phyloP scores from a whole-genome alignment of 1,284 basidiomycete genomes.

The Ceratorhiza oryzae-sativae region DNA sequence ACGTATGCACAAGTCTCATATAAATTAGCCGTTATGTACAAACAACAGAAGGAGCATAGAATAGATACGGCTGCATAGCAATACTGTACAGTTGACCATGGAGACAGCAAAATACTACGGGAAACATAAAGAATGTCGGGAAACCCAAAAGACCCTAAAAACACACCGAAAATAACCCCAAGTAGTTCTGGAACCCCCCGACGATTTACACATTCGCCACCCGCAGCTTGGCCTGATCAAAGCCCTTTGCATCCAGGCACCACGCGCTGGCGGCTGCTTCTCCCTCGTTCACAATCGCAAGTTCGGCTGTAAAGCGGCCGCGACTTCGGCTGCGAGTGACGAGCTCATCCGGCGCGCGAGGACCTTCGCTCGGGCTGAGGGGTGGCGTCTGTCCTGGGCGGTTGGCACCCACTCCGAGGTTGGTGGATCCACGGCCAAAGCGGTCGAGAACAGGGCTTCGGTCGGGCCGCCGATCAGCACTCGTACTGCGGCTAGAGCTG shows the following conservation, averaged over 20 bases:
- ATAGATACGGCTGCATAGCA: neutral
- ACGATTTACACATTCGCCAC: neutral
- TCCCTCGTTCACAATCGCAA: slow-evolving; percentile 26
- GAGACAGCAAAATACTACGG: neutral
- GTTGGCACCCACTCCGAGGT: slow-evolving; percentile 3
- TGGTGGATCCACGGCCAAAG: neutral
- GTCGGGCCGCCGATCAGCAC: neutral
- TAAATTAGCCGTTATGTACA: slow-evolving; percentile 8
- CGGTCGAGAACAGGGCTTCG: slow-evolving; percentile 1
- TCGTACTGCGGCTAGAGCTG: neutral
- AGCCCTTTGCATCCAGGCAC: neutral
- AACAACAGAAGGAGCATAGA: neutral
- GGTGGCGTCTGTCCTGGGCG: slow-evolving; percentile 11
- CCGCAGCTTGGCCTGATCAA: neutral
- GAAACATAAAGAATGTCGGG: neutral
- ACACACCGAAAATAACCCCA: neutral
- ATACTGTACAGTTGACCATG: neutral
- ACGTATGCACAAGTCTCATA: neutral
- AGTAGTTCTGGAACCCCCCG: neutral
- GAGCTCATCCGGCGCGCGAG: slow-evolving; percentile 30
- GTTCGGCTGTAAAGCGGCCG: slow-evolving; percentile 16
- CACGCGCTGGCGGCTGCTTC: neutral
- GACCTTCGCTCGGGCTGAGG: slow-evolving; percentile 17
- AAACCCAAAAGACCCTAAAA: neutral
- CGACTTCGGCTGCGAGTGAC: slow-evolving; percentile 24